These are phyloP conservation scores for Moricandia arvensis DNA, from an alignment of 345 rosid species.

Conservation along the genomic window DNA sequence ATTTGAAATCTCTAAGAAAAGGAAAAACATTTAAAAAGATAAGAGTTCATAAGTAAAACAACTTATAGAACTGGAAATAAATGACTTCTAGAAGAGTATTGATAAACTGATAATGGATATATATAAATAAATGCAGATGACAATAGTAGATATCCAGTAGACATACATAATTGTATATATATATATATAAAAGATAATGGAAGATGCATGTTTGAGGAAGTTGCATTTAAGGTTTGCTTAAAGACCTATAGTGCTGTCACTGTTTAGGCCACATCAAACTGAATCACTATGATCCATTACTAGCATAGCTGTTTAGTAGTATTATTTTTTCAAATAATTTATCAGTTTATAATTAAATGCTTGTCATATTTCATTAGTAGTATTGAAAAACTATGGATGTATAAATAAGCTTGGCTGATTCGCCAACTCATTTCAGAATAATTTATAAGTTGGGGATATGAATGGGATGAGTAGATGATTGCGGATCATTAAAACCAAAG, in stretches of 20 bases:
- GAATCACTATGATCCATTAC: constrained; percentile 6
- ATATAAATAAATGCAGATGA: background rate
- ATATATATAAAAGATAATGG: background rate
- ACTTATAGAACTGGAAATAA: background rate
- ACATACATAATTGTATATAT: background rate
- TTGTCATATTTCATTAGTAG: background rate
- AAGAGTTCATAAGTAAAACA: constrained; percentile 7
- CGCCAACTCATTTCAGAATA: constrained; percentile 19
- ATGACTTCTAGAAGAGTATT: background rate
- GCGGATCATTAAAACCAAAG: constrained; percentile 19
- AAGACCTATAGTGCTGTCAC: constrained; percentile 25
- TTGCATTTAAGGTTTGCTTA: constrained; percentile 24
- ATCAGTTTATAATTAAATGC: constrained; percentile 1
- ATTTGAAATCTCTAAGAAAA: background rate
- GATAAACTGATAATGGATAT: background rate
- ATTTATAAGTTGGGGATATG: background rate
- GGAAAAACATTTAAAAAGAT: background rate
- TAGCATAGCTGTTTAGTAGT: background rate
- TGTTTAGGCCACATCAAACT: constrained; percentile 21
- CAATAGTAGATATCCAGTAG: background rate
- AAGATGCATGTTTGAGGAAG: constrained; percentile 15
- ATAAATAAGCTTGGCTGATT: constrained; percentile 18
- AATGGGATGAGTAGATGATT: constrained; percentile 8
- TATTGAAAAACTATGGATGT: background rate
- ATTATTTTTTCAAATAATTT: background rate